Evolutionary conservation across 306 rosid genomes (phyloP), one percentile per base, ranked within the genome.

Genomic region (Spatholobus suberectus): DNA sequence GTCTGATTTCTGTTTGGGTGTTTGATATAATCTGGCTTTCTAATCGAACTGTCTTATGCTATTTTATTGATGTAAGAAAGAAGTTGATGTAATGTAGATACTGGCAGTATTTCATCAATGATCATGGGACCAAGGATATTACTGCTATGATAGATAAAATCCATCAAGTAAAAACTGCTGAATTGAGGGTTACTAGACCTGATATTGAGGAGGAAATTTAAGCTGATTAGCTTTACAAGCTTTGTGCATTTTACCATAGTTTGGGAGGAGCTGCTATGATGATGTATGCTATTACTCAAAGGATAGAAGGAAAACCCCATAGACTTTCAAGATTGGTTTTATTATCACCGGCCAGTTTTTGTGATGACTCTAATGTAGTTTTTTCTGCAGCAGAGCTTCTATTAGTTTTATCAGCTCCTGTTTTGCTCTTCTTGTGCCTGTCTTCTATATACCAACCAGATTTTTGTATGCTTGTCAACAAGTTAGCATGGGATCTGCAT

Each of bases 291-390:
- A 34, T 95, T 69, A 93, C 96, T 4, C 88, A 82, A 35, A 85
- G 89, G 83, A 80, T 88, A 58, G 87, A 87, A 85, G 95, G 87
- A 80, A 95, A 90, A 89, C 92, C 94, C 18, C 98, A 95, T 59
- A 87, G 98, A 75, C 90, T 95, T 62, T 95, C 98, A 6, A 91
- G 98, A 86, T 62, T 95, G 87, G 63, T 95, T 85, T 81, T 95
- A 70, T 69, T 93, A 66, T 95, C 98, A 8, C 98, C 98, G 20
- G 98, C 98, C 5, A 97, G 98, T 44, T 95, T 95, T 88, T 98
- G 93, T 62, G 88, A 79, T 1, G 98, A 95, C 83, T 91, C 97
- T 54, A 81, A 84, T 63, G 67, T 90, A 1, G 92, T 92, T 47
- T 95, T 95, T 57, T 82, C 93, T 1, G 55, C 83, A 13, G 81